Evolutionary conservation across 2,329 filamentous ascomycete genomes (phyloP).

Genomic region (Colletotrichum phormii): DNA sequence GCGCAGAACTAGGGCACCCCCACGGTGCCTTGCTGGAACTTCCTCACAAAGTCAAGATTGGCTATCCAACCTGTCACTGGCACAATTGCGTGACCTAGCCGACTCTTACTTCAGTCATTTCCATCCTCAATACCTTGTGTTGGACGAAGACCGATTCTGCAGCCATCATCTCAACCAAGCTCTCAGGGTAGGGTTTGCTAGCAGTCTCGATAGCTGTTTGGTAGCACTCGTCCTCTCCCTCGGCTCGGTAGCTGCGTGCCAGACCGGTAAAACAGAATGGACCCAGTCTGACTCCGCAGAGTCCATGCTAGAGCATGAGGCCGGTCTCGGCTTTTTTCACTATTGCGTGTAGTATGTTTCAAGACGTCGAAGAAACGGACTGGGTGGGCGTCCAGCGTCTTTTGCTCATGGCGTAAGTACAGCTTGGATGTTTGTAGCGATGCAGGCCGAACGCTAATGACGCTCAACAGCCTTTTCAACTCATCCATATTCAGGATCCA

Average conservation of each 20-base stretch:
- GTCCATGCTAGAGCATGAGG: background rate
- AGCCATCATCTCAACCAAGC: slow-evolving; percentile 10
- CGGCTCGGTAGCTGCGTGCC: slow-evolving; percentile 15
- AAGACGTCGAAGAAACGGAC: slow-evolving; percentile 5
- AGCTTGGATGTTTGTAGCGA: slow-evolving; percentile 16
- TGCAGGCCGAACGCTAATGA: background rate
- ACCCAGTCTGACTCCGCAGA: background rate
- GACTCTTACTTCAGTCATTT: slow-evolving; percentile 18
- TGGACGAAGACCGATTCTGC: slow-evolving; percentile 13
- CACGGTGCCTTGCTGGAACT: background rate
- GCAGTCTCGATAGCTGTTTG: slow-evolving; percentile 4
- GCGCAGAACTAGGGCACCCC: slow-evolving; percentile 1
- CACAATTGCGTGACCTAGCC: slow-evolving; percentile 4
- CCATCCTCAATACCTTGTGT: slow-evolving; percentile 14
- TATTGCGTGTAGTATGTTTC: slow-evolving; percentile 13
- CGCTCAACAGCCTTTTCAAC: background rate
- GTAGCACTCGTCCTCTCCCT: slow-evolving; percentile 16
- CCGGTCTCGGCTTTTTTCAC: slow-evolving; percentile 20
- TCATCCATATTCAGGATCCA: background rate
- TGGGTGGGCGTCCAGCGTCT: slow-evolving; percentile 27
- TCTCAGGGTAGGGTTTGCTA: background rate
- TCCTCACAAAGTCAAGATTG: background rate
- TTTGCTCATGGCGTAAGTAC: slow-evolving; percentile 28
- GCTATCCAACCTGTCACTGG: slow-evolving; percentile 3
- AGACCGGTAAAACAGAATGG: slow-evolving; percentile 10